These are phyloP conservation scores for Limonomyces culmigenus DNA, from an alignment of 1,284 basidiomycete species.

Conservation along the genomic window DNA sequence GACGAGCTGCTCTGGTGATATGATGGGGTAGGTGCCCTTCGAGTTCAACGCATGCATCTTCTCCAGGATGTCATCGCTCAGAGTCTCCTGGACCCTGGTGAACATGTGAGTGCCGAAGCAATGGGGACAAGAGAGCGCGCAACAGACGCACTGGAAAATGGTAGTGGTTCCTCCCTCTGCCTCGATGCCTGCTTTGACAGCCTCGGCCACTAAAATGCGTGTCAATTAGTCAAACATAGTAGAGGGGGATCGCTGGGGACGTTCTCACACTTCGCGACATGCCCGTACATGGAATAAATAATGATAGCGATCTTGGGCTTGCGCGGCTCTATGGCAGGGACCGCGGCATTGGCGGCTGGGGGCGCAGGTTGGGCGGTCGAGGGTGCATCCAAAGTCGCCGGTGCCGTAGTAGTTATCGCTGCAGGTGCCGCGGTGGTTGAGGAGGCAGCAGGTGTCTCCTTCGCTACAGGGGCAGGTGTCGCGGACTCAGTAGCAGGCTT, in stretches of 20 bases:
- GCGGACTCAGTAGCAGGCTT: too few relatives aligned
- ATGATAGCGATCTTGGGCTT: conserved; percentile 58
- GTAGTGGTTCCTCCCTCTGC: conserved; percentile 53
- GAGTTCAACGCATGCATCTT: conserved; percentile 68
- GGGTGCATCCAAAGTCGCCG: too few relatives aligned
- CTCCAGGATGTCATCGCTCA: conserved; percentile 57
- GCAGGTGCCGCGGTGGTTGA: not conserved
- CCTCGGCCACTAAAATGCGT: conserved; percentile 50
- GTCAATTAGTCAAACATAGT: conserved; percentile 4
- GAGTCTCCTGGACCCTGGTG: conserved; percentile 72
- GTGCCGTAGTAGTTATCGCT: not conserved
- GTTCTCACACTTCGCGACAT: conserved; percentile 50
- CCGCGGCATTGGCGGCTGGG: not conserved
- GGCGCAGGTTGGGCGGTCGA: too few relatives aligned
- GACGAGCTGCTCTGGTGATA: conserved; percentile 47
- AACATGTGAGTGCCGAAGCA: conserved; percentile 1
- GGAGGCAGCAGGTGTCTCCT: too few relatives aligned
- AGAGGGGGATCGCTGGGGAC: not conserved
- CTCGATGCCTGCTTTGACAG: conserved; percentile 58
- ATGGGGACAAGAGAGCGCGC: not conserved
- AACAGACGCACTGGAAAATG: conserved; percentile 50
- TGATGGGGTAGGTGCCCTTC: conserved; percentile 57
- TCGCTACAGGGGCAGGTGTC: too few relatives aligned
- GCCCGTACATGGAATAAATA: conserved; percentile 75
- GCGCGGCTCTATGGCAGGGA: not conserved